Evolutionary conservation across 805 yeast genomes (phyloP).

Genomic region (Kluyveromyces nonfermentans): DNA sequence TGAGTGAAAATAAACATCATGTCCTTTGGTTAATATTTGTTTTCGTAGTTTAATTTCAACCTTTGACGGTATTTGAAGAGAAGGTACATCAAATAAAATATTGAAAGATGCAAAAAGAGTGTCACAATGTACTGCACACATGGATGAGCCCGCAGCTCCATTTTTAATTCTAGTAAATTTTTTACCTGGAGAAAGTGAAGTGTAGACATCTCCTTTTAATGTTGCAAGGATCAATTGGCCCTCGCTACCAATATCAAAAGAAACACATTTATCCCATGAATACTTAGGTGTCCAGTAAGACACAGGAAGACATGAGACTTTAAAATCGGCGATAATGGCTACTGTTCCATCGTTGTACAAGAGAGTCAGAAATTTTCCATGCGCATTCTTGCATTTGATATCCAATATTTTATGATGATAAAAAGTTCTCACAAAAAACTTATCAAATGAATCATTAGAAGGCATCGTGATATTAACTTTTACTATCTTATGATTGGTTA

Average conservation of each 20-base stretch:
- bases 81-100: constrained; percentile 30
- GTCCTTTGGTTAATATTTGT: background rate
- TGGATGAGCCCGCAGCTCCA: constrained; percentile 25
- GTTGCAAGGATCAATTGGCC: constrained; percentile 66
- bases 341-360: constrained; percentile 55
- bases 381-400: constrained; percentile 22
- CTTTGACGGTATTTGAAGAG: background rate
- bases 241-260: constrained; percentile 57
- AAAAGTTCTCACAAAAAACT: constrained; percentile 19
- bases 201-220: constrained; percentile 57
- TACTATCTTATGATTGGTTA: constrained; percentile 47
- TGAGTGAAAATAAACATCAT: constrained; percentile 10
- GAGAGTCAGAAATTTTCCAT: constrained; percentile 38
- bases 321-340: constrained; percentile 22
- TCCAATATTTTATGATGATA: constrained; percentile 24
- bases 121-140: constrained; percentile 51
- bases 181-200: constrained; percentile 9
- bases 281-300: constrained; percentile 49
- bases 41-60: background rate
- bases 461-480: constrained; percentile 33
- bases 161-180: constrained; percentile 20
- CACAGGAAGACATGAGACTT: constrained; percentile 2
- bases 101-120: constrained; percentile 56
- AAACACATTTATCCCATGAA: constrained; percentile 41
- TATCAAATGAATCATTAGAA: constrained; percentile 31